Conservation (phyloP, 306 rosid species). For the Medicago arabica region DNA sequence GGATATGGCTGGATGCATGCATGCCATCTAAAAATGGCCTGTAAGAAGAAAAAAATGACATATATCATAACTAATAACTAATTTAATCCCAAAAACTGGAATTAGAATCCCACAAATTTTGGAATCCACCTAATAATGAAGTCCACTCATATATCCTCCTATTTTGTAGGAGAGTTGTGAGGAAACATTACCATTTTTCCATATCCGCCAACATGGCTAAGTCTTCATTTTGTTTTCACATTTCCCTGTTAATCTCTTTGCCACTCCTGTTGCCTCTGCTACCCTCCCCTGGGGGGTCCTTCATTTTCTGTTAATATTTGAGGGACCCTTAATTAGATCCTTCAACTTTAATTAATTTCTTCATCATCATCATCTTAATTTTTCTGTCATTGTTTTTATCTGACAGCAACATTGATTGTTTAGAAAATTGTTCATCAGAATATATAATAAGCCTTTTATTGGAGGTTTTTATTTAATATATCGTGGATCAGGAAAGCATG, state of each 20-base stretch:
- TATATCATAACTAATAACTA: background rate
- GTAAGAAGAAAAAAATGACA: background rate
- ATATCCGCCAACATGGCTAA: conserved; percentile 29
- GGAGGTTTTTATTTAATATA: conserved; percentile 13
- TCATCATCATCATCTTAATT: background rate
- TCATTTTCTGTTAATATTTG: conserved; percentile 55
- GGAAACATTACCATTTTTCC: conserved; percentile 34
- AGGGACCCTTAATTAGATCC: conserved; percentile 62
- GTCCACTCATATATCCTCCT: conserved; percentile 43
- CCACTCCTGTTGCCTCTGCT: conserved; percentile 30
- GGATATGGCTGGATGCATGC: conserved; percentile 35
- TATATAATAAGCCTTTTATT: background rate
- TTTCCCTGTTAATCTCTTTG: conserved; percentile 16
- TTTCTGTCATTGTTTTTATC: background rate
- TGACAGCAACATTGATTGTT: conserved; percentile 14
- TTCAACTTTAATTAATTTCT: background rate
- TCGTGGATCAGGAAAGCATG: conserved; percentile 47
- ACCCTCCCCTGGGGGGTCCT: conserved; percentile 74
- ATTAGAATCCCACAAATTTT: conserved; percentile 25
- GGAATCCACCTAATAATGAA: conserved; percentile 39
- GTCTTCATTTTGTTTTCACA: conserved; percentile 26
- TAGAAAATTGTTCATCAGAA: background rate
- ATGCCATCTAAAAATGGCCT: conserved; percentile 28
- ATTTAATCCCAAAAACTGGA: conserved; percentile 7
- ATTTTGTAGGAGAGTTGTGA: conserved; percentile 29